Conservation (phyloP, 225 moss, liverwort and hornwort genomes). For the Anthoceros angustus region DNA sequence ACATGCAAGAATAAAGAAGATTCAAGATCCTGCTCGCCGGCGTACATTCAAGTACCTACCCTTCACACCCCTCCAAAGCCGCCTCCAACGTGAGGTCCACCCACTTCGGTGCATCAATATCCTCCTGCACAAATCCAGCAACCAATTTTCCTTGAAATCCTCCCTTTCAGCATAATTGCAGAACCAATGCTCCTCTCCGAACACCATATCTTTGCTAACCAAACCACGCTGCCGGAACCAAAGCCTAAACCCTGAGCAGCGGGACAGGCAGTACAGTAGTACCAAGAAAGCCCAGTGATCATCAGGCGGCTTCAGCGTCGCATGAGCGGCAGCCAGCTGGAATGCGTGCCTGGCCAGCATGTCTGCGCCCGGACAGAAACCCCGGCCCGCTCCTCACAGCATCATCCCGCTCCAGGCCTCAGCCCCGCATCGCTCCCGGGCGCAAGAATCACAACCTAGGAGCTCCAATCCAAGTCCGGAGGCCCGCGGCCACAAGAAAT, state of each 20-base stretch:
- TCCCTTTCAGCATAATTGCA: neutral
- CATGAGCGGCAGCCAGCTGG: neutral
- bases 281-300: slow-evolving; percentile 5
- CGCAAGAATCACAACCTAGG: neutral
- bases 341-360: slow-evolving; percentile 3
- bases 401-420: neutral
- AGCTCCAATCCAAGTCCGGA: too few relatives aligned
- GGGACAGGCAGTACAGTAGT: neutral
- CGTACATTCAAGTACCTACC: slow-evolving; percentile 13
- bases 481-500: too few relatives aligned
- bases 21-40: neutral
- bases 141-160: neutral
- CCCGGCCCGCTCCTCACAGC: neutral
- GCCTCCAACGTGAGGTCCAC: slow-evolving; percentile 34
- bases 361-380: neutral
- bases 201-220: too few relatives aligned
- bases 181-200: too few relatives aligned
- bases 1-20: too few relatives aligned
- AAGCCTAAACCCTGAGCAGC: too few relatives aligned
- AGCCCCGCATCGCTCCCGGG: neutral
- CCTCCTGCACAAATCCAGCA: slow-evolving; percentile 18
- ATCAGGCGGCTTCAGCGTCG: neutral
- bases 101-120: slow-evolving; percentile 45
- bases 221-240: too few relatives aligned
- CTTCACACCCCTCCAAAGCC: slow-evolving; percentile 31